Evolutionary conservation across 83 land plant genomes (phyloP), one percentile per base, ranked within the genome.

Genomic region (Diphasiastrum complanatum): DNA sequence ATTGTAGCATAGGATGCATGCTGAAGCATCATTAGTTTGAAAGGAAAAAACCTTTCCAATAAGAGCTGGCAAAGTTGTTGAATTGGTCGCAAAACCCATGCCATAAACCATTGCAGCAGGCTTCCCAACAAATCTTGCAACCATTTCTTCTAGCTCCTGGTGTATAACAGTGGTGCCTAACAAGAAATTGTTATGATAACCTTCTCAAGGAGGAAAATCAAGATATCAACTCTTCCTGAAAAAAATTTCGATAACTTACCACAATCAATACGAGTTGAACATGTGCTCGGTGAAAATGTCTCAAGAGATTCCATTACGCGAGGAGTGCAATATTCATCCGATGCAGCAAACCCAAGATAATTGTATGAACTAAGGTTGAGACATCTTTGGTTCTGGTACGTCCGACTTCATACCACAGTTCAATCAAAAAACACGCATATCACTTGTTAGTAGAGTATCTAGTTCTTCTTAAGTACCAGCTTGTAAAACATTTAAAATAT

Each of bases 271-370:
- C 96, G 91, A 43, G 75, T 70, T 67, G 91, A 81, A 60, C 98
- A 92, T 23, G 91, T 83, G 56, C 96, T 88, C 16, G 85, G 71
- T 33, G 87, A 79, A 61, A 66, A 92, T 54, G 61, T 78, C 31
- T 79, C 78, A 51, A 92, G 41, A 6, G 98, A 60, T 38, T 88
- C 79, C 41, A 92, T 75, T 14, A 79, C 98, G 55, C 82, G 91
- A 2, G 98, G 98, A 0, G 98, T 92, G 71, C 98, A 92, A 52
- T 88, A 92, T 57, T 92, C 98, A 76, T 92, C 98, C 10, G 85
- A 77, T 35, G 98, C 81, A 43, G 98, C 95, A 85, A 92, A 92
- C 0, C 98, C 98, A 11, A 92, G 84, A 60, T 92, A 92, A 54
- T 92, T 92, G 74, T 92, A 92, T 55, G 98, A 92, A 60, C 95